Evolutionary conservation across 2,329 filamentous ascomycete species (phyloP), one percentile per base, ranked within the genome.

Genomic region (Aspergillus glaucus): DNA sequence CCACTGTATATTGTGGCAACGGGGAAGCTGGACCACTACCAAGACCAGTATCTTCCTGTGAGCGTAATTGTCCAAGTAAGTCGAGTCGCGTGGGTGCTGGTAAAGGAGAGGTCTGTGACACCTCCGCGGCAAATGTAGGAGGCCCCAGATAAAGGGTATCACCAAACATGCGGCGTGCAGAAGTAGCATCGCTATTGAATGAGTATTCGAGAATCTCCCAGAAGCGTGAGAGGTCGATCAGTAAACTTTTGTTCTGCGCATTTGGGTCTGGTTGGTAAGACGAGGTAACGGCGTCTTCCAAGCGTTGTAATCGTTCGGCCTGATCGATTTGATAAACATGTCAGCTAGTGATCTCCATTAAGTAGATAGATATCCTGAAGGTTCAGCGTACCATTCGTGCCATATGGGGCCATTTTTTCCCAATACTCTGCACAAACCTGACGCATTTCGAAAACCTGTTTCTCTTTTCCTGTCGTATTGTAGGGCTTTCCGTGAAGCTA

Each of bases 171-270:
- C 62, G 59, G 12, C 62, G 61, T 3, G 64, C 63, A 6, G 65
- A 66, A 32, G 63, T 58, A 2, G 62, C 57, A 37, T 73, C 71
- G 44, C 65, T 68, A 9, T 69, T 69, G 7, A 69, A 72, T 1
- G 71, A 70, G 46, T 74, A 75, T 55, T 76, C 74, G 1, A 76
- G 62, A 9, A 76, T 73, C 49, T 75, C 73, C 68, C 74, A 76
- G 55, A 76, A 76, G 19, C 70, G 65, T 3, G 69, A 71, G 0
- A 76, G 65, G 46, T 76, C 73, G 34, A 76, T 75, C 1, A 74
- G 60, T 6, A 73, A 62, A 40, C 63, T 63, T 50, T 67, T 62
- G 34, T 64, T 65, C 52, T 67, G 56, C 26, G 63, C 53, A 49
- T 65, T 51, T 43, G 67, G 54, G 45, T 67, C 66, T 6, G 63